These are phyloP conservation scores for Phyllosticta ampelicida DNA, from an alignment of 2,329 filamentous ascomycete species.

Conservation along the genomic window DNA sequence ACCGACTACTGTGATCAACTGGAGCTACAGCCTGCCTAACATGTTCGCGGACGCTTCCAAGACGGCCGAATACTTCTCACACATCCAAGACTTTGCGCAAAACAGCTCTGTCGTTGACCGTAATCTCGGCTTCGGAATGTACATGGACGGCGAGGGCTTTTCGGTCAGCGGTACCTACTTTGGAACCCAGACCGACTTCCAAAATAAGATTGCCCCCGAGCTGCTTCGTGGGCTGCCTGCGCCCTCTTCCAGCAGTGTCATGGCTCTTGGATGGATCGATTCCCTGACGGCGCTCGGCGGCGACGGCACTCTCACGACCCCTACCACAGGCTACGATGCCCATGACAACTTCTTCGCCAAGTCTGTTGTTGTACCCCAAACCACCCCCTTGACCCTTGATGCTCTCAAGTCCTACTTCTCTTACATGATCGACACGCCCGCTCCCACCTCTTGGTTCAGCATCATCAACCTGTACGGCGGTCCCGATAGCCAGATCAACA, in stretches of 20 bases:
- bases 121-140: conserved; percentile 32
- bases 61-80: conserved; percentile 29
- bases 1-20: conserved; percentile 12
- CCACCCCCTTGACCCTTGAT: conserved; percentile 19
- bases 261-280: conserved; percentile 21
- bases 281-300: conserved; percentile 34
- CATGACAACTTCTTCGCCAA: conserved; percentile 33
- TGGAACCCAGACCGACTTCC: conserved; percentile 27
- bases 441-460: conserved; percentile 21
- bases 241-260: conserved; percentile 16
- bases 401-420: conserved; percentile 21
- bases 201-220: conserved; percentile 26
- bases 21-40: conserved; percentile 13
- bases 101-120: conserved; percentile 31
- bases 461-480: conserved; percentile 32
- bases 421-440: conserved; percentile 19
- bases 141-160: conserved; percentile 28
- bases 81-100: conserved; percentile 31
- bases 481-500: conserved; percentile 25
- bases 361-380: conserved; percentile 30
- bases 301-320: conserved; percentile 18
- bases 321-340: conserved; percentile 24
- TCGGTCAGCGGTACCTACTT: conserved; percentile 32
- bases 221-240: conserved; percentile 27
- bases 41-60: conserved; percentile 20